Evolutionary conservation across 1,284 basidiomycete genomes (phyloP), one percentile per base, ranked within the genome.

Genomic region (Abortiporus biennis): DNA sequence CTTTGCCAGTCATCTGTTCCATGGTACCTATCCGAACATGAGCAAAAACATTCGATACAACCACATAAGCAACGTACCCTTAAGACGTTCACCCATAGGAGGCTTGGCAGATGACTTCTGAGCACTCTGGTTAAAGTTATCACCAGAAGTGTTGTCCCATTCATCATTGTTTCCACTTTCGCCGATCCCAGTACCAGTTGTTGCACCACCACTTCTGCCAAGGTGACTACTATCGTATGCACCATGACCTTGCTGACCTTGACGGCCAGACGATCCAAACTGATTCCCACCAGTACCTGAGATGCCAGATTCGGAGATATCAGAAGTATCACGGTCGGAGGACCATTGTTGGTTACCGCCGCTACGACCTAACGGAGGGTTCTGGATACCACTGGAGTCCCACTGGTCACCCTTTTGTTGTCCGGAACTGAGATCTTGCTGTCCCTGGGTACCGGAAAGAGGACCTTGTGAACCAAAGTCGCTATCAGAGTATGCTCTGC

Each of bases 1-100:
- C 32, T 23, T 48, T 51, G 2, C 55, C 59, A 11, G 55, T 47
- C 33, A 50, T 43, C 45, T 57, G 58, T 52, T 61, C 55, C 29
- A 49, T 24, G 22, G 30, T 46, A 13, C 58, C 57, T 58, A 24
- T 6, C 39, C 4, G 22, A 30, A 16, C 16, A n/a, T 34, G 32
- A 50, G 6, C 5, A 36, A 20, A 31, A 13, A 24, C 8, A 32
- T 3, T 19, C 12, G 17, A 36, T n/a, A n/a, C 20, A 9, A 41
- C 19, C 5, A 25, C 15, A 38, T 8, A 22, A 9, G 20, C 4
- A 41, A 29, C 49, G 5, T 23, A 56, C 54, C 55, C 42, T 47
- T 55, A 30, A 57, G 16, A 1, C 46, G 43, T n/a, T 56, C 52
- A 29, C 52, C 53, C 36, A 54, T 30, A n/a, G 49, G 48, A 13